A percentile compares a stretch with the other conserved stretches of the same genome.
These are phyloP conservation scores for Benincasa hispida DNA, from an alignment of 306 rosid species.

Conservation along the genomic window DNA sequence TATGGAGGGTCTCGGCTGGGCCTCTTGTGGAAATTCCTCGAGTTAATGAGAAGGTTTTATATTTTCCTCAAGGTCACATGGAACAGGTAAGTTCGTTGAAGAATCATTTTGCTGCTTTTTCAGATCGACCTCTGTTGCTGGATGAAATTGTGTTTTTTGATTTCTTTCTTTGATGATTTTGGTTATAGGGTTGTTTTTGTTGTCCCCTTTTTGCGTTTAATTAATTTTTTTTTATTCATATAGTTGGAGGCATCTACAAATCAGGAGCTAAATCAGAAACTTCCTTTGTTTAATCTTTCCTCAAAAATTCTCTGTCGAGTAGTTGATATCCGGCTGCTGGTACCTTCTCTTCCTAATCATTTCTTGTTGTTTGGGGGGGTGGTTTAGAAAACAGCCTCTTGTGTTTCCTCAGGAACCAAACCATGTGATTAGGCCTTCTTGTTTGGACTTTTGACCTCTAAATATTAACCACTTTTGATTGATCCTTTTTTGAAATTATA, in stretches of 20 bases:
- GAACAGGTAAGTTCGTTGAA: conserved; percentile 50
- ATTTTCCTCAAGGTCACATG: conserved; percentile 95
- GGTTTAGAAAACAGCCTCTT: background rate
- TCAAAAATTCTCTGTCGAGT: conserved; percentile 75
- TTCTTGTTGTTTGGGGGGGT: background rate
- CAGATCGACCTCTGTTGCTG: conserved; percentile 12
- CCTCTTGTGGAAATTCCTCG: conserved; percentile 82
- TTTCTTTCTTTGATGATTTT: background rate
- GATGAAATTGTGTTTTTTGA: background rate
- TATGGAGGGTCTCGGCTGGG: conserved; percentile 80
- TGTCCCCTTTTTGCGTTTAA: background rate
- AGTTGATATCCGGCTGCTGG: conserved; percentile 49
- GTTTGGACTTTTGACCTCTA: conserved; percentile 1
- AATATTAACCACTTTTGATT: background rate
- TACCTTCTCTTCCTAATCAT: conserved; percentile 20
- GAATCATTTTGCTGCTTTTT: background rate
- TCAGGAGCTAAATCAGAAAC: conserved; percentile 68
- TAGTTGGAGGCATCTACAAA: conserved; percentile 87
- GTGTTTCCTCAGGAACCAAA: background rate
- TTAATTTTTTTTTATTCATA: background rate
- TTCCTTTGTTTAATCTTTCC: conserved; percentile 62
- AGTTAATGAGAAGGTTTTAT: conserved; percentile 46
- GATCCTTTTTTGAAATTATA: conserved; percentile 18
- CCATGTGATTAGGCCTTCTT: background rate
- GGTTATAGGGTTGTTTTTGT: background rate